phyloP scores from a whole-genome alignment of 2,329 filamentous ascomycete genomes.

The Fusarium mexicanum region DNA sequence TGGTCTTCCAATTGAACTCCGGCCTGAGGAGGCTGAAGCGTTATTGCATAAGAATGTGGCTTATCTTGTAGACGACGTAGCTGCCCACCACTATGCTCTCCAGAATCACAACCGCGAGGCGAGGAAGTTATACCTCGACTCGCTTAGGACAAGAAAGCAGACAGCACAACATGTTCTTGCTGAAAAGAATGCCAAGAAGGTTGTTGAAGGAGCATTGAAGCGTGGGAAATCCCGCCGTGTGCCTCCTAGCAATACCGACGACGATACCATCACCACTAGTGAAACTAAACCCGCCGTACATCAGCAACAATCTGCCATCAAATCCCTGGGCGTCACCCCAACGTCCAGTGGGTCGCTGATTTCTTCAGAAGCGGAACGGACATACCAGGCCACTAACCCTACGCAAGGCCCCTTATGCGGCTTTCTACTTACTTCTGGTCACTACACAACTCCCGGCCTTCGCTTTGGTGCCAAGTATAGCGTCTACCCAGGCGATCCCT shows the following conservation, averaged over 20 bases:
- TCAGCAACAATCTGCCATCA: conserved; percentile 28
- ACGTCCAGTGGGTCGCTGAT: conserved; percentile 49
- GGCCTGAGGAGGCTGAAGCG: conserved; percentile 87
- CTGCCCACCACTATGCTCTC: conserved; percentile 74
- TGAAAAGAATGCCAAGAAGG: conserved; percentile 52
- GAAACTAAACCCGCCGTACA: conserved; percentile 19
- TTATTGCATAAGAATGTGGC: conserved; percentile 81
- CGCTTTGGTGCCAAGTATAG: conserved; percentile 95
- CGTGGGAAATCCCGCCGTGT: conserved; percentile 17
- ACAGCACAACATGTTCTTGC: conserved; percentile 53
- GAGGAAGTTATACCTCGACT: conserved; percentile 71
- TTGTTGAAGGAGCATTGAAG: conserved; percentile 42
- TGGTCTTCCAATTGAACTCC: conserved; percentile 86
- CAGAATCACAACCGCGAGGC: conserved; percentile 64
- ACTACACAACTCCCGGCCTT: conserved; percentile 90
- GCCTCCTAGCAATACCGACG: conserved; percentile 14
- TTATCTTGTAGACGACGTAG: conserved; percentile 82
- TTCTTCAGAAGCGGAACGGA: conserved; percentile 16
- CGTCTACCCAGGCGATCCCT: conserved; percentile 92
- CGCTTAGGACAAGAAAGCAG: conserved; percentile 57
- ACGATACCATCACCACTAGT: conserved; percentile 32
- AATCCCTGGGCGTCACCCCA: conserved; percentile 48
- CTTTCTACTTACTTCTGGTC: conserved; percentile 80
- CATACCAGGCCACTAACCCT: conserved; percentile 25
- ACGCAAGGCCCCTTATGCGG: conserved; percentile 71